Percentiles rank a stretch among this genome's conserved stretches.
These are phyloP conservation scores for Stylosanthes scabra DNA, from an alignment of 331 rosid genomes.

Conservation along the genomic window DNA sequence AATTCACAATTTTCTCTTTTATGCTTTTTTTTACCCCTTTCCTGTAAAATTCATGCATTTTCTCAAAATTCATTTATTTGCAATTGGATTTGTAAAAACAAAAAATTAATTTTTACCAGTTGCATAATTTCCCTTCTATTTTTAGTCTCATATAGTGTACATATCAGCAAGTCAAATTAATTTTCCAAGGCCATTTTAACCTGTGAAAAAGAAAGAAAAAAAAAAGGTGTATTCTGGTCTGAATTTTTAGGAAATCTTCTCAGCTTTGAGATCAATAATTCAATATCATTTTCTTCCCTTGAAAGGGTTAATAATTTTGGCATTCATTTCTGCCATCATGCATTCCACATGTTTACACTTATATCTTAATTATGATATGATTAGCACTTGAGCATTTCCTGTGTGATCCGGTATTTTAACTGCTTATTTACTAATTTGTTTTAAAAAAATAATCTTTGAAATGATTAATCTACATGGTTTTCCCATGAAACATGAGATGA, in stretches of 20 bases:
- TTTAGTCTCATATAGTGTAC: not conserved
- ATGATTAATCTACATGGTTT: not conserved
- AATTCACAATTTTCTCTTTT: not conserved
- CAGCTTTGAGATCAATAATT: slow-evolving; percentile 16
- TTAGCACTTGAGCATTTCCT: not conserved
- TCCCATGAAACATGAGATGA: not conserved
- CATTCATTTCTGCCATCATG: slow-evolving; percentile 12
- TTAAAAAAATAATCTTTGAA: not conserved
- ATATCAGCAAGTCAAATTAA: not conserved
- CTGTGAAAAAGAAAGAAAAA: not conserved
- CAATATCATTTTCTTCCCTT: not conserved
- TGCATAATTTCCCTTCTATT: not conserved
- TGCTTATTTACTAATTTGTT: not conserved
- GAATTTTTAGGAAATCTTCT: not conserved
- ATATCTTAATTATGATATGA: not conserved
- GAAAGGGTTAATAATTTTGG: not conserved
- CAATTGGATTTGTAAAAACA: not conserved
- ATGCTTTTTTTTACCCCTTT: too few relatives aligned
- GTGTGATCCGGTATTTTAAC: slow-evolving; percentile 17
- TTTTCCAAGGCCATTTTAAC: not conserved
- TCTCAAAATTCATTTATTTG: not conserved
- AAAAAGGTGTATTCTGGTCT: not conserved
- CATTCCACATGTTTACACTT: not conserved
- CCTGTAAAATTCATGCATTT: not conserved
- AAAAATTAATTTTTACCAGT: not conserved